phyloP scores from a whole-genome alignment of 2,329 filamentous ascomycete species.

The Fusarium papillatum region DNA sequence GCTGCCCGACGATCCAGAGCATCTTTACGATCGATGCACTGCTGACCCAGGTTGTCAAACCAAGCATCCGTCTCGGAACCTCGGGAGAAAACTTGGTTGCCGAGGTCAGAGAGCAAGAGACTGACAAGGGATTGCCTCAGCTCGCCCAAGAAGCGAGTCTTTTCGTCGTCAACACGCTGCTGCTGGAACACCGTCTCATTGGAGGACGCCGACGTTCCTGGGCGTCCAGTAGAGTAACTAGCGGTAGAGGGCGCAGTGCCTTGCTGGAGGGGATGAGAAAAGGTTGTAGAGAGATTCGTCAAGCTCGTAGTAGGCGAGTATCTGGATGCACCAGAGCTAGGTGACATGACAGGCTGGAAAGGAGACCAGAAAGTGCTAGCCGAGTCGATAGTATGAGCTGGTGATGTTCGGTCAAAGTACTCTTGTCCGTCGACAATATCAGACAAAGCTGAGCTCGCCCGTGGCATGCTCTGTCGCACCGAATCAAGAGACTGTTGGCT shows the following conservation, averaged over 20 bases:
- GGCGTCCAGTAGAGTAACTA: constrained; percentile 66
- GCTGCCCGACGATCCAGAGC: constrained; percentile 62
- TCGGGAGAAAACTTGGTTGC: constrained; percentile 85
- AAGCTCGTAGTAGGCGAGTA: constrained; percentile 75
- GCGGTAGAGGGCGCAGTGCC: constrained; percentile 59
- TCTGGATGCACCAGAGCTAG: constrained; percentile 70
- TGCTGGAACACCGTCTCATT: constrained; percentile 77
- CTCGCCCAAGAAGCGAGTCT: constrained; percentile 82
- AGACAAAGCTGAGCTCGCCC: constrained; percentile 69
- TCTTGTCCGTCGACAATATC: constrained; percentile 80
- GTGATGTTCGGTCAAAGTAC: constrained; percentile 78
- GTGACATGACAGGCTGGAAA: constrained; percentile 78
- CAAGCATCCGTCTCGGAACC: constrained; percentile 95
- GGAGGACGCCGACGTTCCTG: constrained; percentile 76
- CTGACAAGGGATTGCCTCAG: constrained; percentile 86
- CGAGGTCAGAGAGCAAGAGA: constrained; percentile 89
- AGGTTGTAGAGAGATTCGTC: constrained; percentile 67
- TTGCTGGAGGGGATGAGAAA: constrained; percentile 58
- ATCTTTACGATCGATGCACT: constrained; percentile 74
- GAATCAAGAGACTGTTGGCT: constrained; percentile 81
- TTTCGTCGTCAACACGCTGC: constrained; percentile 75
- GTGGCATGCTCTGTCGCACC: constrained; percentile 71
- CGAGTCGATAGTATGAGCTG: constrained; percentile 80
- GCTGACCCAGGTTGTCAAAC: constrained; percentile 79
- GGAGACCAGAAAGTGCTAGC: constrained; percentile 91